Evolutionary conservation across 768 basidiomycete species (phyloP), one percentile per base, ranked within the genome.

Genomic region (Postia placenta): DNA sequence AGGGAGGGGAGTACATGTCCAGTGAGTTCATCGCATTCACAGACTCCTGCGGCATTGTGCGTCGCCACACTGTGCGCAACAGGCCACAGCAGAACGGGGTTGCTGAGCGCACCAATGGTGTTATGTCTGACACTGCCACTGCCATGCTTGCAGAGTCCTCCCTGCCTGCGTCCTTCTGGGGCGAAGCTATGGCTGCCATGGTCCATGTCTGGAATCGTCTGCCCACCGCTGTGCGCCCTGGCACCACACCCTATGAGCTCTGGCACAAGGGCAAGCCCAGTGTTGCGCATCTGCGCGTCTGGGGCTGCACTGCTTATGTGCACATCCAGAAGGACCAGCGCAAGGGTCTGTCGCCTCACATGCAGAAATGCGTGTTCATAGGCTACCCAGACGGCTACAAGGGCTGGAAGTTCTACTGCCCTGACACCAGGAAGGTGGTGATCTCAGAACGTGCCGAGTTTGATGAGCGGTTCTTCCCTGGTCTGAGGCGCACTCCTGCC

Each of bases 61-160:
- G 51, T 5, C 56, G 59, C 48, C 60, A 60, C 40, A 58, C 58
- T 22, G 49, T 54, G 26, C 51, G 36, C 28, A 40, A 52, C 22
- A 11, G n/a, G 39, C 70, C 70, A 1, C 66, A 73, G 56, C 69
- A 75, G 43, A 78, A 77, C 51, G 67, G 71, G 19, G 62, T 73
- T 3, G 70, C 71, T 2, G 71, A 78, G 51, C 52, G 66, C 1
- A 52, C 55, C 2, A 75, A 76, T 35, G 51, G 64, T 2, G 68
- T 66, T 0, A 55, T 77, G 24, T 65, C 73, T 19, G 56, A 51
- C 14, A 58, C 65, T 4, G 54, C 49, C 11, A 55, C 66, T 7
- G 30, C 30, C 0, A 67, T 74, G 60, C 58, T 73, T 3, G 12
- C 36, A 14, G 55, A 45, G n/a, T 15, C 42, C 14, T 23, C 42